Evolutionary conservation across 495 filamentous ascomycete genomes (phyloP), one percentile per base, ranked within the genome.

Genomic region (Gamarada debralockiae): DNA sequence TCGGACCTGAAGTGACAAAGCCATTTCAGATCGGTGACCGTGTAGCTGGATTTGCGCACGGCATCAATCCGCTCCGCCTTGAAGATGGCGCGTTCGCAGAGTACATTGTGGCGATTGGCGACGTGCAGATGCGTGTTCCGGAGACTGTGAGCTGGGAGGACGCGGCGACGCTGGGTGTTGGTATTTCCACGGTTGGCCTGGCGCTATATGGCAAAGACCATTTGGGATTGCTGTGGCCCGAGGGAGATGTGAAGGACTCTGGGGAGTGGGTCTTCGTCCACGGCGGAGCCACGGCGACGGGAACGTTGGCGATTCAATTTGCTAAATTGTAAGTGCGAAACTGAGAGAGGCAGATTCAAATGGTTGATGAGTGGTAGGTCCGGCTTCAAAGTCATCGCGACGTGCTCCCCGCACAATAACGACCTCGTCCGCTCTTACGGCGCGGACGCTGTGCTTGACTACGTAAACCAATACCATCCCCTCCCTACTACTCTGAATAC

Each of bases 231-330:
- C 65, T 52, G 4, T 57, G 71, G 3, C 59, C 65, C 1, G 34
- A 22, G 2, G 27, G 33, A 18, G 42, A 37, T 22, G 41, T 25
- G 3, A 23, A 10, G 13, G 40, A 43, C 10, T 34, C 23, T 1
- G 70, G 55, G 1, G 70, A 64, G 2, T 59, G 79, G 50, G 29
- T 86, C 0, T 58, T 86, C 1, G 63, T 86, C 42, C 86, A 81
- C 75, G 82, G 82, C 18, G 83, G 81, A 13, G 70, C 76, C 1
- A 69, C 71, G 1, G 77, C 74, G 24, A 76, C 85, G 9, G 84
- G 84, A 7, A 67, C 72, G 57, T 74, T 73, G 47, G 78, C 75
- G 0, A 82, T 85, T 41, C 84, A 87, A 56, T 73, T 86, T 17
- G 79, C 77, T 5, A 47, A 27, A 10, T 2, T 33, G 22, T 43